Evolutionary conservation across 2,329 filamentous ascomycete species (phyloP).

Genomic region (Verticillium dahliae): DNA sequence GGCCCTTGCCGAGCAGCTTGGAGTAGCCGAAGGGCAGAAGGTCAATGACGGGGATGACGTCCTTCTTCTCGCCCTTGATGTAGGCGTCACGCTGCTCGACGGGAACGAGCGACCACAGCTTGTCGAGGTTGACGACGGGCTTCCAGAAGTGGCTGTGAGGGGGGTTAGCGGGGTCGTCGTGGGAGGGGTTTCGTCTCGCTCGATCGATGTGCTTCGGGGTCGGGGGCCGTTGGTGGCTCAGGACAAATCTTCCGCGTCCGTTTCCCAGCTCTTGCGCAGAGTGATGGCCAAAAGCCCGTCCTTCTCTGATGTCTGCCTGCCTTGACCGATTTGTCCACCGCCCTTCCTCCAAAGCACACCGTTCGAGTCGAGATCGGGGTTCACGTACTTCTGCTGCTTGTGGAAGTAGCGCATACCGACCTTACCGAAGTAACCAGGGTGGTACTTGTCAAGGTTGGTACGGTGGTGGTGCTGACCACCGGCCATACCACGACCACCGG

Average conservation of each 20-base stretch:
- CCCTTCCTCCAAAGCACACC: neutral
- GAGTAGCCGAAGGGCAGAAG: slow-evolving; percentile 95
- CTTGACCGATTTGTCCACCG: neutral
- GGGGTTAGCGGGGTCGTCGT: slow-evolving; percentile 4
- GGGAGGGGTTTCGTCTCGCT: neutral
- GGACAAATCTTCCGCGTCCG: neutral
- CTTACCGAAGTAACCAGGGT: slow-evolving; percentile 84
- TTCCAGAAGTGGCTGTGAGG: slow-evolving; percentile 79
- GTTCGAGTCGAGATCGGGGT: slow-evolving; percentile 1
- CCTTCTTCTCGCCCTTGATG: slow-evolving; percentile 69
- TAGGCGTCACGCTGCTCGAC: slow-evolving; percentile 90
- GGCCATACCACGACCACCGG: slow-evolving; percentile 78
- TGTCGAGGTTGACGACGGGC: slow-evolving; percentile 97
- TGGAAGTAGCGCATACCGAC: slow-evolving; percentile 96
- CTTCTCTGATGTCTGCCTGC: neutral
- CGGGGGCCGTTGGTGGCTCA: neutral
- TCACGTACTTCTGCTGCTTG: slow-evolving; percentile 65
- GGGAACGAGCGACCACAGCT: slow-evolving; percentile 97
- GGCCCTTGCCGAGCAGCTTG: slow-evolving; percentile 98
- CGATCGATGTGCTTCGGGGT: slow-evolving; percentile 1
- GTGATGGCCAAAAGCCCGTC: too few relatives aligned
- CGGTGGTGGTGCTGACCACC: slow-evolving; percentile 99
- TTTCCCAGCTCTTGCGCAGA: neutral
- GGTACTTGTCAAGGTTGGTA: slow-evolving; percentile 79
- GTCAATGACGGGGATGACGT: slow-evolving; percentile 96